phyloP scores from a whole-genome alignment of 495 filamentous ascomycete species.

The Pyronema domesticum region DNA sequence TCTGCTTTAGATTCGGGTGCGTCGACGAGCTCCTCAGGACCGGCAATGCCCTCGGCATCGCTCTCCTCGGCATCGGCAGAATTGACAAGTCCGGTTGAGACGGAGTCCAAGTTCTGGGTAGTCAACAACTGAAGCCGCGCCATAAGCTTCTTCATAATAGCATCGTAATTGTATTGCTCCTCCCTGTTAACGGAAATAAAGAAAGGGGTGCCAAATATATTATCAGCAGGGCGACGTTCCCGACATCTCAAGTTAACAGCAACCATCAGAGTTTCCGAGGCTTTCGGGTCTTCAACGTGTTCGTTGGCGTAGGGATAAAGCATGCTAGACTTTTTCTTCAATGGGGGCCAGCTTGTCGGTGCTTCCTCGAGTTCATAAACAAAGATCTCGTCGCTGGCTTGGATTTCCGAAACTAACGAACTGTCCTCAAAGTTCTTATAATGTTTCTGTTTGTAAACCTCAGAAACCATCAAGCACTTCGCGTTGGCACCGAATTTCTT shows the following conservation, averaged over 20 bases:
- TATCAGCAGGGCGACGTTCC: neutral
- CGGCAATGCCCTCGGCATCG: conserved; percentile 51
- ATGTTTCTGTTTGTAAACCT: conserved; percentile 64
- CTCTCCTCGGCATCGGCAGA: conserved; percentile 61
- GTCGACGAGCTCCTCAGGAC: conserved; percentile 34
- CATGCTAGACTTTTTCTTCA: conserved; percentile 23
- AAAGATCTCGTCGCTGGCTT: conserved; percentile 39
- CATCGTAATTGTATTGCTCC: conserved; percentile 40
- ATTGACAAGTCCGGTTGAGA: conserved; percentile 27
- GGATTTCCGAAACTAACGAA: conserved; percentile 44
- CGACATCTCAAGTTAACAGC: conserved; percentile 47
- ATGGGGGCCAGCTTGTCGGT: conserved; percentile 55
- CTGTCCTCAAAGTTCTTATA: conserved; percentile 64
- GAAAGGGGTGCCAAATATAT: conserved; percentile 37
- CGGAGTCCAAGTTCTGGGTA: conserved; percentile 40
- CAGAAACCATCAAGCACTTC: conserved; percentile 48
- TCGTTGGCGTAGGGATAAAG: conserved; percentile 25
- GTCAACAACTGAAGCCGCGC: conserved; percentile 41
- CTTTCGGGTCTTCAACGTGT: conserved; percentile 24
- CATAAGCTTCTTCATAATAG: conserved; percentile 46
- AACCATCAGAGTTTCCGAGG: conserved; percentile 54
- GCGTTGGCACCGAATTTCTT: conserved; percentile 42
- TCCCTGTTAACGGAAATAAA: conserved; percentile 44
- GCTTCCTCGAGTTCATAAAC: conserved; percentile 63
- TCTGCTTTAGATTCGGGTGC: neutral